These are phyloP conservation scores for Lactarius sp. DNA, from an alignment of 768 basidiomycete genomes.

Conservation along the genomic window DNA sequence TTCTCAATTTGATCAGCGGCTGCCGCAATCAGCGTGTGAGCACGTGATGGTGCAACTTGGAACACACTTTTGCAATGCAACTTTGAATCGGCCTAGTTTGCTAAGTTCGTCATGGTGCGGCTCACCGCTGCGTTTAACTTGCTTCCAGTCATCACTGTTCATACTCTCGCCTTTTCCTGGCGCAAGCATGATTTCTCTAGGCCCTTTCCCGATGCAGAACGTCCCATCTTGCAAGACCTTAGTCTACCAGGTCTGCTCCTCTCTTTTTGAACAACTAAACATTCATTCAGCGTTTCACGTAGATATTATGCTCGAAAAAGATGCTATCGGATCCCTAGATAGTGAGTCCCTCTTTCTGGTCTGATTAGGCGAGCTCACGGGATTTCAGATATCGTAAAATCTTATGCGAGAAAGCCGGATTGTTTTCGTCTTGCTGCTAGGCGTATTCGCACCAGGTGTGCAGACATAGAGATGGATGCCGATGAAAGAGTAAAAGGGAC, in stretches of 20 bases:
- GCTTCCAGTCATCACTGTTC: background rate
- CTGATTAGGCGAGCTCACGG: background rate
- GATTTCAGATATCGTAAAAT: background rate
- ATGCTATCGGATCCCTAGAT: background rate
- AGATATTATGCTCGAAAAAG: background rate
- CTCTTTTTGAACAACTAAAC: background rate
- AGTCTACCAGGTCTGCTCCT: background rate
- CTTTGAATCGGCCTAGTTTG: too few relatives aligned
- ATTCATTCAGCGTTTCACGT: background rate
- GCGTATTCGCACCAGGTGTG: conserved; percentile 20
- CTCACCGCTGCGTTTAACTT: background rate
- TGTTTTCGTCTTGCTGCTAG: conserved; percentile 24
- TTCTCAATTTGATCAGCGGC: background rate
- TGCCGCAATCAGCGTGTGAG: background rate
- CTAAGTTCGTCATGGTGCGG: background rate
- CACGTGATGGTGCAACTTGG: background rate
- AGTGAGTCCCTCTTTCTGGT: background rate
- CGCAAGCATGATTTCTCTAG: background rate
- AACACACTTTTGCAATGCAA: background rate
- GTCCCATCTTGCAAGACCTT: background rate
- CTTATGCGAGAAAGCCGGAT: conserved; percentile 21
- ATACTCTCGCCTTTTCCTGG: conserved; percentile 5
- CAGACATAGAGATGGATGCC: conserved; percentile 22
- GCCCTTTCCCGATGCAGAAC: background rate
- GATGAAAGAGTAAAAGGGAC: conserved; percentile 23